Evolutionary conservation across 2,329 filamentous ascomycete genomes (phyloP).

Genomic region (Fusarium acutatum): DNA sequence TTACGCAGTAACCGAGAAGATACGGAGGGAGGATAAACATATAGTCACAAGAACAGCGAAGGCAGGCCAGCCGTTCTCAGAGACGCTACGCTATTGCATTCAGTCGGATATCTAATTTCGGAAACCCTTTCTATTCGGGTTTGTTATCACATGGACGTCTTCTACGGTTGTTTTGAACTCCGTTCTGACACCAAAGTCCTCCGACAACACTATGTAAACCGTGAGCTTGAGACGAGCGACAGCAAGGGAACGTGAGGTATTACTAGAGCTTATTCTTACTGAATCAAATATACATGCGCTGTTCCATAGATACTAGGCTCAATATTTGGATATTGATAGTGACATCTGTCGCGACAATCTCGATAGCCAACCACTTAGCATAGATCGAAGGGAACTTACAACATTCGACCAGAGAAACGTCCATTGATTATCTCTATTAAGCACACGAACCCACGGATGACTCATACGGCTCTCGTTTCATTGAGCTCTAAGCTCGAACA

Average conservation of each 20-base stretch:
- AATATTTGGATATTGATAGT: accelerated
- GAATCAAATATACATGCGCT: accelerated
- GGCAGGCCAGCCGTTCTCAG: not conserved
- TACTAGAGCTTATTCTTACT: accelerated
- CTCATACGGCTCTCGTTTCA: not conserved
- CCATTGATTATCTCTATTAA: not conserved
- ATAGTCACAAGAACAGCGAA: not conserved
- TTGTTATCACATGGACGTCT: not conserved
- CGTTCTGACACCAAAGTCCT: not conserved
- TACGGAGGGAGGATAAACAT: not conserved
- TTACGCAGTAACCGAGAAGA: not conserved
- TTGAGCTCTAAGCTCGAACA: not conserved
- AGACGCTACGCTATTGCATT: accelerated
- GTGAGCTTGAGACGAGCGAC: too few species aligned
- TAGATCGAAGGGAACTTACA: not conserved
- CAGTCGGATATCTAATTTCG: accelerated
- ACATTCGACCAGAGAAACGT: accelerated
- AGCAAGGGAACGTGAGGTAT: accelerated
- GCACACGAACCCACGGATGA: accelerated
- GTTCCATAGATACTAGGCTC: accelerated
- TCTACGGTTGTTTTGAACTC: not conserved
- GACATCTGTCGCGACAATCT: not conserved
- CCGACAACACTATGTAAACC: not conserved
- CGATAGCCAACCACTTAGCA: not conserved
- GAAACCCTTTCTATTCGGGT: not conserved